Conservation (phyloP, 768 basidiomycete species). For the Suillus sp. region DNA sequence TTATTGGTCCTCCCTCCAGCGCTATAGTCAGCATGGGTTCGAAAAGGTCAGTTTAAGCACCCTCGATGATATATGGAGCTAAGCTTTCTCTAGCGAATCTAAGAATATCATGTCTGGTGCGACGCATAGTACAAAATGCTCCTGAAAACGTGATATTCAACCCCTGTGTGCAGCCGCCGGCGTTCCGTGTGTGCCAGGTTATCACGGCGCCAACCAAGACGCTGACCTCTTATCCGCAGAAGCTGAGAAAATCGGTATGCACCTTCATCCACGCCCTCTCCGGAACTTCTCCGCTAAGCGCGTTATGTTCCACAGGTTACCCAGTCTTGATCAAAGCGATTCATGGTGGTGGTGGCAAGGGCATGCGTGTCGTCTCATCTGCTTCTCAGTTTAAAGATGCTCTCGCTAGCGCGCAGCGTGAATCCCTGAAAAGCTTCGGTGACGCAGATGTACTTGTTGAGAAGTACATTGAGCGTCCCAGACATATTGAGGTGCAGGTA, state of each 20-base stretch:
- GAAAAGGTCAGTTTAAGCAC: slow-evolving; percentile 63
- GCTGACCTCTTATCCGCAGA: slow-evolving; percentile 66
- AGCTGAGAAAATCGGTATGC: slow-evolving; percentile 68
- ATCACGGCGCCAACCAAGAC: slow-evolving; percentile 85
- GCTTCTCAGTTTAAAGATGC: slow-evolving; percentile 76
- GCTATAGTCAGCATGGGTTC: slow-evolving; percentile 96
- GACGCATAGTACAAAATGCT: slow-evolving; percentile 18
- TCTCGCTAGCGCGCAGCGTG: slow-evolving; percentile 84
- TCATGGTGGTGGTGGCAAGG: slow-evolving; percentile 94
- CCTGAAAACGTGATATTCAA: slow-evolving; percentile 14
- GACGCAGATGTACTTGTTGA: slow-evolving; percentile 87
- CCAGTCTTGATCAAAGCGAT: slow-evolving; percentile 97
- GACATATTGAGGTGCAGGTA: slow-evolving; percentile 94
- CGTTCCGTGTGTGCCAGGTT: slow-evolving; percentile 93
- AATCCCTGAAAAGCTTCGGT: slow-evolving; percentile 86
- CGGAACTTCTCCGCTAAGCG: neutral
- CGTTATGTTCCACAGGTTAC: slow-evolving; percentile 53
- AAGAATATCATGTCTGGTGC: slow-evolving; percentile 91
- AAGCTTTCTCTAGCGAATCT: slow-evolving; percentile 63
- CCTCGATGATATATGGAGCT: neutral
- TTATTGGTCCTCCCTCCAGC: slow-evolving; percentile 86
- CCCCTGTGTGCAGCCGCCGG: slow-evolving; percentile 61
- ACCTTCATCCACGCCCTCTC: neutral
- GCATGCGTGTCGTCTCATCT: slow-evolving; percentile 82
- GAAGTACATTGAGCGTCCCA: slow-evolving; percentile 82